Base-by-base conservation (phyloP, 129 eudicot species). In the Flaveria trinervia region DNA sequence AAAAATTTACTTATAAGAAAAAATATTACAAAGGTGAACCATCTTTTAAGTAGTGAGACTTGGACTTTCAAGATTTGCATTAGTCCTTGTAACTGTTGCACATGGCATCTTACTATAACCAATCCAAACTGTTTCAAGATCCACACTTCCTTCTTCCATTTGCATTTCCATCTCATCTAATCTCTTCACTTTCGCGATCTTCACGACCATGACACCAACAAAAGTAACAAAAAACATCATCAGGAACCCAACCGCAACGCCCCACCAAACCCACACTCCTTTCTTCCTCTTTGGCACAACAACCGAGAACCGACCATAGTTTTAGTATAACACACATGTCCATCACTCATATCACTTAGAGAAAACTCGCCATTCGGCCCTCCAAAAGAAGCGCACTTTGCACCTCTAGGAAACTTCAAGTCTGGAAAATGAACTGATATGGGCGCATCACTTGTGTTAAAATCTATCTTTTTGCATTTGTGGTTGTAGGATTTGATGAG, bases 71-170 rank as follows among this genome's bases (percentile, higher is more conserved):
- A 88, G 83, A 33, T 49, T 76, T 22, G 92, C 90, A 77, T 82
- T 74, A 43, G 92, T 90, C 81, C 96, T 87, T 45, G 90, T 90
- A 4, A 83, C 78, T 17, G 81, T 74, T 28, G 96, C 96, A 68
- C 81, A 79, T 17, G 89, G 92, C 89, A 90, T 85, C 76, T 88
- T 88, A 75, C 85, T 88, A 46, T 77, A 75, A 22, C 75, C 84
- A 50, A 90, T 75, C 92, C 92, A 87, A 65, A 82, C 69, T 57
- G 83, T 90, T 54, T 84, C 85, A 75, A 90, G 83, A 76, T 72
- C 73, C 36, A 72, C 86, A 28, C 89, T 89, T 73, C 65, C 82
- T 16, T 84, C 88, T 60, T 79, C 85, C 44, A 87, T 83, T 60
- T 85, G 81, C 70, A 75, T 83, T 20, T 79, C 89, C 87, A 82